A percentile compares a stretch with the other conserved stretches of the same genome.
Conservation (phyloP, 768 basidiomycete genomes). For the Mycena capillaripes region DNA sequence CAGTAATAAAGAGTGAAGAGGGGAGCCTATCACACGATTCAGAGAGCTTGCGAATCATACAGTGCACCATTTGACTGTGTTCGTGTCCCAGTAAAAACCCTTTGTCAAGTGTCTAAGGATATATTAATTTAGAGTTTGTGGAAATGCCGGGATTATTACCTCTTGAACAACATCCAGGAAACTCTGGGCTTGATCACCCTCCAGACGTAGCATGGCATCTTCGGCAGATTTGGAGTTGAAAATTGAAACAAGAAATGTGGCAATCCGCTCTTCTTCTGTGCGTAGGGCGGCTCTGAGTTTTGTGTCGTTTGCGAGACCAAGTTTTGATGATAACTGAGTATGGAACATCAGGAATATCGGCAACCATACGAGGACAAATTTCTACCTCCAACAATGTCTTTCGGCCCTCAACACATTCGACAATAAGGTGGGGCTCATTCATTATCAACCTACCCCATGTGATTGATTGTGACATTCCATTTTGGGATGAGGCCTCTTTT, state of each 20-base stretch:
- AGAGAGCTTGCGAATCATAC: slow-evolving; percentile 35
- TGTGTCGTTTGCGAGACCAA: slow-evolving; percentile 10
- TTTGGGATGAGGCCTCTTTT: too few species aligned
- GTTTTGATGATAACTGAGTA: neutral
- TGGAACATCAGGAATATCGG: too few species aligned
- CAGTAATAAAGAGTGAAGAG: slow-evolving; percentile 32
- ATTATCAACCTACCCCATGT: too few species aligned
- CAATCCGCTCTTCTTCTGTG: slow-evolving; percentile 8
- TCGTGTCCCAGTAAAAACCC: neutral
- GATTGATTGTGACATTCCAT: too few species aligned
- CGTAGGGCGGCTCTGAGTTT: neutral
- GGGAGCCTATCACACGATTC: slow-evolving; percentile 34
- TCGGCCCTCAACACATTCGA: slow-evolving; percentile 19
- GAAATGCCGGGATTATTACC: neutral
- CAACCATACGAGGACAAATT: too few species aligned
- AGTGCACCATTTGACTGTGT: slow-evolving; percentile 18
- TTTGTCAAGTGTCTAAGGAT: slow-evolving; percentile 8
- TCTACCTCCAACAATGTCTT: slow-evolving; percentile 14
- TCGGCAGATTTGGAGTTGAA: slow-evolving; percentile 10
- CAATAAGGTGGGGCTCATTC: neutral
- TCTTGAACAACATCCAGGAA: slow-evolving; percentile 23
- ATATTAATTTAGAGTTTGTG: neutral
- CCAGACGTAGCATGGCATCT: neutral
- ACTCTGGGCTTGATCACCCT: slow-evolving; percentile 9
- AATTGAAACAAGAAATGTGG: neutral